Evolutionary conservation across 148 eudicot species (phyloP).

Genomic region (Amaranthus palmeri): DNA sequence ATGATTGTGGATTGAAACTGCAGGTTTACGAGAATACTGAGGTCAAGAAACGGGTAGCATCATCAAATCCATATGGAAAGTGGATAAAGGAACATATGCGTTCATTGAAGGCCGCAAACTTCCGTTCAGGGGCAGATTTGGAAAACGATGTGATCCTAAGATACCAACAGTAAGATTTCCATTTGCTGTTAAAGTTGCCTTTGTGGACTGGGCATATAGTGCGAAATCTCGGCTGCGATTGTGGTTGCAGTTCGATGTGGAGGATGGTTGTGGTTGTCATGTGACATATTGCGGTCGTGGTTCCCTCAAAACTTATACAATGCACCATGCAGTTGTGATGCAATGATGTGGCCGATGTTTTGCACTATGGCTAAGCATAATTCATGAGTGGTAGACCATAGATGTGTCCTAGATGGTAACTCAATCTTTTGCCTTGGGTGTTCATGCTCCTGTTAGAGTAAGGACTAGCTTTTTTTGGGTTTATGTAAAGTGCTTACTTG

Average conservation of each 20-base stretch:
- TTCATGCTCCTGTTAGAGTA: background rate
- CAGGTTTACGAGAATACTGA: constrained; percentile 98
- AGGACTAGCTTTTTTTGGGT: background rate
- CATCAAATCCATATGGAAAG: constrained; percentile 73
- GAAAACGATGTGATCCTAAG: constrained; percentile 79
- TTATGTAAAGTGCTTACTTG: background rate
- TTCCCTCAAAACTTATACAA: no score
- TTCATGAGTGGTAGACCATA: no score
- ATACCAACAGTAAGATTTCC: constrained; percentile 77
- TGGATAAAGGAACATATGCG: constrained; percentile 86
- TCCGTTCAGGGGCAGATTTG: constrained; percentile 59
- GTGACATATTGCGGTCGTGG: background rate
- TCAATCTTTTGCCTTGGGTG: background rate
- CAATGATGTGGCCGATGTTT: no score
- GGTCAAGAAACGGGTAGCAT: constrained; percentile 90
- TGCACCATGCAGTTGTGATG: no score
- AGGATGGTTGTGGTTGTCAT: background rate
- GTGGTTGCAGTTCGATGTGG: no score
- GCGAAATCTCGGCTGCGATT: no score
- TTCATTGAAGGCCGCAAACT: constrained; percentile 61
- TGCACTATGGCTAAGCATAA: no score
- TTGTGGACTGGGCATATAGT: background rate
- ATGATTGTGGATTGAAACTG: constrained; percentile 12
- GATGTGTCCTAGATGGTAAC: constrained; percentile 4
- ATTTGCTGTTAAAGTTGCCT: constrained; percentile 12